Evolutionary conservation across 306 rosid genomes (phyloP).

Genomic region (Clitoria ternatea): DNA sequence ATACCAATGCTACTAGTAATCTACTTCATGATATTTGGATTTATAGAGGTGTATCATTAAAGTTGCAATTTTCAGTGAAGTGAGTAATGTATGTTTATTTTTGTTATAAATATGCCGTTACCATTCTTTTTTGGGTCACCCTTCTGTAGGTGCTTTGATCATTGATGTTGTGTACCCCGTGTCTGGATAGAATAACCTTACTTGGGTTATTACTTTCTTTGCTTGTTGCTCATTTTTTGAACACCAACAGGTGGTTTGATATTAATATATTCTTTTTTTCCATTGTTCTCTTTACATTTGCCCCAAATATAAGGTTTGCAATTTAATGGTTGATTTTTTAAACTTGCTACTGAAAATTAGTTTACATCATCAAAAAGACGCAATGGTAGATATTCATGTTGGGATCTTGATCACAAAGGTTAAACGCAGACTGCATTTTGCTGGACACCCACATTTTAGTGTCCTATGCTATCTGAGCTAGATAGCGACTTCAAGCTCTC

Average conservation of each 20-base stretch:
- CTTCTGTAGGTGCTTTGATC: constrained; percentile 36
- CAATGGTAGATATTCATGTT: background rate
- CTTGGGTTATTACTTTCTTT: constrained; percentile 32
- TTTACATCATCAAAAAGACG: background rate
- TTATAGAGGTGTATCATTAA: constrained; percentile 37
- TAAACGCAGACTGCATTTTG: no score
- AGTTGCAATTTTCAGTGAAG: constrained; percentile 39
- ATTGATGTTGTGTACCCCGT: constrained; percentile 30
- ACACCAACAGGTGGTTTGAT: constrained; percentile 34
- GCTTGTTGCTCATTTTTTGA: constrained; percentile 36
- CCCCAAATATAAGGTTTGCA: background rate
- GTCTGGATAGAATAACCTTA: constrained; percentile 31
- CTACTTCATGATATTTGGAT: constrained; percentile 30
- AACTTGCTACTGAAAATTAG: background rate
- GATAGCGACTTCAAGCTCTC: background rate
- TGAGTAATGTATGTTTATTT: constrained; percentile 40
- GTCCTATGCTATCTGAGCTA: background rate
- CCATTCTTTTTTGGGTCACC: constrained; percentile 45
- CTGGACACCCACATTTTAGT: background rate
- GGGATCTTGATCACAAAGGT: background rate
- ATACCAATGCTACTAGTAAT: constrained; percentile 18
- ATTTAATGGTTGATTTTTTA: background rate
- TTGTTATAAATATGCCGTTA: constrained; percentile 26
- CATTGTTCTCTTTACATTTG: background rate
- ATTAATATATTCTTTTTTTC: constrained; percentile 29